These are phyloP conservation scores for Acacia acuminata DNA, from an alignment of 306 rosid species.

Conservation along the genomic window DNA sequence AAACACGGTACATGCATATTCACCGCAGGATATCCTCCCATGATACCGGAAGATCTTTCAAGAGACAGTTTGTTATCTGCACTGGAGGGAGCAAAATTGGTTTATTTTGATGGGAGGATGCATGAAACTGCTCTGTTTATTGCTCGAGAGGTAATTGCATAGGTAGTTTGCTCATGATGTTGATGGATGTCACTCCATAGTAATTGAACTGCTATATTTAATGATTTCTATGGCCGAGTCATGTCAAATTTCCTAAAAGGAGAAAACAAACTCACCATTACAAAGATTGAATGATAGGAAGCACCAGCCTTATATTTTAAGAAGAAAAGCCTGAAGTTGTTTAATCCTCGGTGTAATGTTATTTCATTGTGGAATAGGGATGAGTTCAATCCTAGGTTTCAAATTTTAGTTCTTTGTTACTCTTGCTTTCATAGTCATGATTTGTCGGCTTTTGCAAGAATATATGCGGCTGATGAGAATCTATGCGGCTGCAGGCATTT, in stretches of 20 bases:
- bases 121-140: conserved; percentile 73
- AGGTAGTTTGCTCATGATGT: conserved; percentile 5
- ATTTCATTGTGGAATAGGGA: neutral
- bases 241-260: conserved; percentile 21
- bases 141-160: conserved; percentile 74
- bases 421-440: neutral
- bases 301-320: conserved; percentile 1
- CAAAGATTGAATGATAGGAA: neutral
- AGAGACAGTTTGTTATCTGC: conserved; percentile 57
- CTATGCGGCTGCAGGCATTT: conserved; percentile 64
- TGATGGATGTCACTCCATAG: neutral
- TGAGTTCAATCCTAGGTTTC: neutral
- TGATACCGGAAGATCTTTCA: conserved; percentile 71
- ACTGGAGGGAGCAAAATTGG: conserved; percentile 72
- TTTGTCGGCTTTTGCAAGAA: neutral
- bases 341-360: neutral
- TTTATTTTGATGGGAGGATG: conserved; percentile 74
- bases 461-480: too few species aligned
- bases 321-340: conserved; percentile 13
- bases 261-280: conserved; percentile 1
- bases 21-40: conserved; percentile 80
- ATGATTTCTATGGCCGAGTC: conserved; percentile 10
- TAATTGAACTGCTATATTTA: neutral
- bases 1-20: conserved; percentile 94
- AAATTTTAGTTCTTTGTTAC: neutral